Evolutionary conservation across 2,329 filamentous ascomycete species (phyloP).

Genomic region (Arthroderma sp.): DNA sequence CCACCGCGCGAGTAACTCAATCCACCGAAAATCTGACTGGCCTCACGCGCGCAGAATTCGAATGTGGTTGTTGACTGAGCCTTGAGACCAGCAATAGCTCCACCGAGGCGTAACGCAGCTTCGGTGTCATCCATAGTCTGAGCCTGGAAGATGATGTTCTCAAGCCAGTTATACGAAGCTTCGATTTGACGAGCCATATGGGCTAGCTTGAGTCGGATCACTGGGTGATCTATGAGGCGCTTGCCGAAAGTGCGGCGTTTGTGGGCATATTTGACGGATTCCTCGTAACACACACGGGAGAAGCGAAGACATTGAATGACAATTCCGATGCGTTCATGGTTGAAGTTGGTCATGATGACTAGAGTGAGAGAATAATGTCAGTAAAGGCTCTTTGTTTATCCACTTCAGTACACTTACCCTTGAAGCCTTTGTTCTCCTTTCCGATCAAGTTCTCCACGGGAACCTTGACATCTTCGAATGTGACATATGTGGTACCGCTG

Average conservation of each 20-base stretch:
- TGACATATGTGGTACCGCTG: constrained; percentile 90
- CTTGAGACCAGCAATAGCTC: constrained; percentile 86
- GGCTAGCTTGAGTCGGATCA: constrained; percentile 93
- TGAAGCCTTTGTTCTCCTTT: constrained; percentile 97
- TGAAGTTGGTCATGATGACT: constrained; percentile 99
- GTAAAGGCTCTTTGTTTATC: neutral
- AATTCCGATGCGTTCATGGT: constrained; percentile 97
- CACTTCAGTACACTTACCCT: constrained; percentile 37
- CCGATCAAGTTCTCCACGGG: constrained; percentile 97
- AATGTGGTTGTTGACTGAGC: constrained; percentile 89
- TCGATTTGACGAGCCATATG: constrained; percentile 98
- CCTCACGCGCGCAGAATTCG: constrained; percentile 94
- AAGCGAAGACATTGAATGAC: constrained; percentile 96
- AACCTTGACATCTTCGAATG: constrained; percentile 97
- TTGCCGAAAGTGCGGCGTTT: constrained; percentile 96
- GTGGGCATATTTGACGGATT: constrained; percentile 90
- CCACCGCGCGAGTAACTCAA: constrained; percentile 84
- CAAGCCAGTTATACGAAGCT: constrained; percentile 91
- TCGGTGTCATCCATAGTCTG: constrained; percentile 85
- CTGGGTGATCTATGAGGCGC: constrained; percentile 89
- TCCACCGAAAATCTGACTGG: constrained; percentile 93
- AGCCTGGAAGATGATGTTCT: constrained; percentile 89
- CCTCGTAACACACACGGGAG: constrained; percentile 91
- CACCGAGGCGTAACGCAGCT: constrained; percentile 90
- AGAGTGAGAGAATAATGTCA: constrained; percentile 1